Evolutionary conservation across 2,329 filamentous ascomycete genomes (phyloP).

Genomic region (Stagonosporopsis cucurbitacearum): DNA sequence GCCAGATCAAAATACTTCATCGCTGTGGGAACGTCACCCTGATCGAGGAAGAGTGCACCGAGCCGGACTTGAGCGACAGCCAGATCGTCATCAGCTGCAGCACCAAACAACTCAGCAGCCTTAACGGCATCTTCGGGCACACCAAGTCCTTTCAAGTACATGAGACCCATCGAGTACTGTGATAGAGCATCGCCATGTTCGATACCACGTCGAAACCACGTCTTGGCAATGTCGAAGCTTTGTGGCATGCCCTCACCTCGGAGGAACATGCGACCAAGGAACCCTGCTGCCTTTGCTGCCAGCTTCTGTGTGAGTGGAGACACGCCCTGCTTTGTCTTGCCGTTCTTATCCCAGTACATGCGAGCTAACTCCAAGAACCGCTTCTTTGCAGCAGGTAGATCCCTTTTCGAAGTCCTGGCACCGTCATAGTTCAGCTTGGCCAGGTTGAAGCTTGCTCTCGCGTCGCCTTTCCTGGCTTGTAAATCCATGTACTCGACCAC

Average conservation of each 20-base stretch:
- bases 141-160: constrained; percentile 81
- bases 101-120: constrained; percentile 78
- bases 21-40: constrained; percentile 81
- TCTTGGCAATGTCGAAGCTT: constrained; percentile 75
- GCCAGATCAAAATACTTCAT: constrained; percentile 89
- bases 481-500: constrained; percentile 93
- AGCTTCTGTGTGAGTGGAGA: constrained; percentile 76
- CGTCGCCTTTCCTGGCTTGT: constrained; percentile 87
- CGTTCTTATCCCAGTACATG: constrained; percentile 82
- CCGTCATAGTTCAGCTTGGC: constrained; percentile 90
- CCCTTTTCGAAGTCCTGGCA: constrained; percentile 73
- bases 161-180: constrained; percentile 82
- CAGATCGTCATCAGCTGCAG: constrained; percentile 81
- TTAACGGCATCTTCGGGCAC: constrained; percentile 71
- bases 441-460: constrained; percentile 84
- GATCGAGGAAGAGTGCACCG: constrained; percentile 84
- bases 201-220: constrained; percentile 84
- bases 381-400: constrained; percentile 74
- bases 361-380: constrained; percentile 83
- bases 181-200: constrained; percentile 79
- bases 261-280: constrained; percentile 86
- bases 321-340: constrained; percentile 73
- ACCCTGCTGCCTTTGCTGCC: constrained; percentile 83
- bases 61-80: constrained; percentile 82
- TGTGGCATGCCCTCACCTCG: constrained; percentile 84